These are phyloP conservation scores for Limnomonas spitsbergensis DNA, from an alignment of 139 green algal species.

Conservation along the genomic window DNA sequence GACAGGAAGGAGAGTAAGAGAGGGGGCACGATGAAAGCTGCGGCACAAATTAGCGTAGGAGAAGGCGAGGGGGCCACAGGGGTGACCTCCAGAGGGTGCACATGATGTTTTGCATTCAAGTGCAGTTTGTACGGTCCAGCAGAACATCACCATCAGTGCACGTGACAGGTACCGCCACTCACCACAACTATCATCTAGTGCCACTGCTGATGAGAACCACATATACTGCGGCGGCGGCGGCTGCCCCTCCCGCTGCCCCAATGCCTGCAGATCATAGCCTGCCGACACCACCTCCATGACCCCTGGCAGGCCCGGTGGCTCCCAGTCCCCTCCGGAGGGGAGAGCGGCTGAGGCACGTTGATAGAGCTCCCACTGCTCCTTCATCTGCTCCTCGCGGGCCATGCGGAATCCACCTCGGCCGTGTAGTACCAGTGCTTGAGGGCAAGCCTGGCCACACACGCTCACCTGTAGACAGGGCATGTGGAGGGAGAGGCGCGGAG, in stretches of 20 bases:
- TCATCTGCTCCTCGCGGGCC: not conserved
- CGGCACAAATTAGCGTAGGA: too few species aligned
- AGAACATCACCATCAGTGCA: too few species aligned
- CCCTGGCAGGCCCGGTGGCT: conserved; percentile 3
- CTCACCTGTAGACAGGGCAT: conserved; percentile 11
- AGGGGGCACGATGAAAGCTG: too few species aligned
- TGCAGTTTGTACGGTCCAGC: too few species aligned
- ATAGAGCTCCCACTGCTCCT: conserved; percentile 8
- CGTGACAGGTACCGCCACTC: too few species aligned
- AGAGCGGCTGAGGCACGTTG: not conserved
- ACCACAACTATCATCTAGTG: conserved; percentile 36
- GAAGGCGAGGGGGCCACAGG: too few species aligned
- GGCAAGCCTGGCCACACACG: not conserved
- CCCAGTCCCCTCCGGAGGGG: not conserved
- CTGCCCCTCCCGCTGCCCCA: not conserved
- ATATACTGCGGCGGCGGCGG: conserved; percentile 13
- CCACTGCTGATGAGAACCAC: conserved; percentile 21
- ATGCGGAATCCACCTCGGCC: conserved; percentile 11
- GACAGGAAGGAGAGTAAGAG: not conserved
- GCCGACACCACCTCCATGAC: conserved; percentile 30
- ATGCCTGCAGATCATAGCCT: conserved; percentile 14
- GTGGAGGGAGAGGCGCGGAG: too few species aligned
- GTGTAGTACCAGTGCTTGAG: conserved; percentile 10
- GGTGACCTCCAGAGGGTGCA: too few species aligned
- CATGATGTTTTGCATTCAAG: too few species aligned